phyloP scores from a whole-genome alignment of 2,329 filamentous ascomycete genomes.

The Aureobasidium sp. region DNA sequence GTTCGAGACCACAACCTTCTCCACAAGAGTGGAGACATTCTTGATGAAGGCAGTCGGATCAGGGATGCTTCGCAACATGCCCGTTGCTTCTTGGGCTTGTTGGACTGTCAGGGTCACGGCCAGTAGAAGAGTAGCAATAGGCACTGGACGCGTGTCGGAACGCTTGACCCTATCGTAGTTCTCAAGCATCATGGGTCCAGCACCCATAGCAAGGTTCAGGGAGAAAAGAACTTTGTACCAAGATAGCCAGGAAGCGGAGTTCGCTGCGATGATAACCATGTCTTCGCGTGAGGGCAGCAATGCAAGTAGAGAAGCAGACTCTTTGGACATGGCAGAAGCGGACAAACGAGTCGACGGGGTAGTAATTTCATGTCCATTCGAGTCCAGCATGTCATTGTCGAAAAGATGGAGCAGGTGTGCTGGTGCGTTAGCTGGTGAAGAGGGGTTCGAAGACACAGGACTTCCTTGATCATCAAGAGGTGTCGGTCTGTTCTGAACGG shows the following conservation, averaged over 20 bases:
- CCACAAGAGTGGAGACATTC: conserved; percentile 21
- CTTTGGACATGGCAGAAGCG: not conserved
- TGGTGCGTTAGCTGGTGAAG: conserved; percentile 18
- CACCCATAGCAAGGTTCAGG: conserved; percentile 15
- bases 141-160: conserved; percentile 19
- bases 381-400: conserved; percentile 23
- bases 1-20: conserved; percentile 24
- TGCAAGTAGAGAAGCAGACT: conserved; percentile 10
- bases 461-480: not conserved
- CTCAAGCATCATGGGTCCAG: conserved; percentile 18
- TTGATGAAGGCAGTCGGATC: conserved; percentile 15
- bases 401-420: conserved; percentile 24
- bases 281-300: conserved; percentile 22
- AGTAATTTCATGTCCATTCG: conserved; percentile 9
- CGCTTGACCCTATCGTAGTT: conserved; percentile 20
- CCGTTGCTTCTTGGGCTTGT: conserved; percentile 17
- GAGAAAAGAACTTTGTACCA: conserved; percentile 21
- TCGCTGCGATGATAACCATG: conserved; percentile 17
- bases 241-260: conserved; percentile 21
- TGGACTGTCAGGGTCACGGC: conserved; percentile 23
- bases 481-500: not conserved
- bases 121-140: conserved; percentile 22
- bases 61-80: conserved; percentile 1
- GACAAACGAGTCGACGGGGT: not conserved
- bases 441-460: conserved; percentile 11